Percentiles rank a stretch among this genome's conserved stretches.
Evolutionary conservation across 176 grass and related monocot species (phyloP).

Genomic region (Hsuehochloa calcarea): DNA sequence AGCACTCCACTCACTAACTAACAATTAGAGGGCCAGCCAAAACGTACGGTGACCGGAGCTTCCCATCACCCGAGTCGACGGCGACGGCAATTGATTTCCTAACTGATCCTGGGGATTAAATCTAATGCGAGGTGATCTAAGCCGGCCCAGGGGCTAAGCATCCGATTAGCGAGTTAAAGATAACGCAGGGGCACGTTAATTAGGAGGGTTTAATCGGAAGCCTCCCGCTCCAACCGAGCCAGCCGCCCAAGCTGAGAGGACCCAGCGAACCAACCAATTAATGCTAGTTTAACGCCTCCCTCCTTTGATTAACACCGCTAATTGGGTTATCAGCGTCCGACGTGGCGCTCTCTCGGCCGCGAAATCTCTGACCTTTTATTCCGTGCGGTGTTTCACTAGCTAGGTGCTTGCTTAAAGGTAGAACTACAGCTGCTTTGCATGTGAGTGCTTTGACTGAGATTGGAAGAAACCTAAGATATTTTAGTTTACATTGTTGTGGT

Average conservation of each 20-base stretch:
- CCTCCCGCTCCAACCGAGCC: background rate
- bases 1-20: background rate
- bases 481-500: background rate
- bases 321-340: background rate
- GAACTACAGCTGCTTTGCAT: background rate
- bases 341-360: slow-evolving; percentile 8
- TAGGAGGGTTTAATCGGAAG: background rate
- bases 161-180: slow-evolving; percentile 7
- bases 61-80: background rate
- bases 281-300: background rate
- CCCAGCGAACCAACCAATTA: background rate
- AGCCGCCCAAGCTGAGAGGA: slow-evolving; percentile 32
- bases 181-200: background rate
- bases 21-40: background rate
- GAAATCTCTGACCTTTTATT: background rate
- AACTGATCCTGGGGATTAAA: slow-evolving; percentile 21
- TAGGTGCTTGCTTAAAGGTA: background rate
- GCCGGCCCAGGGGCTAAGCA: background rate
- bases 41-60: background rate
- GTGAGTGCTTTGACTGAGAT: background rate
- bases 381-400: background rate
- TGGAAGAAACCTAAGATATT: background rate
- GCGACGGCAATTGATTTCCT: background rate
- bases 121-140: slow-evolving; percentile 12
- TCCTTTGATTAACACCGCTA: background rate